phyloP scores from a whole-genome alignment of 2,329 filamentous ascomycete species.

The Fusarium anguioides region DNA sequence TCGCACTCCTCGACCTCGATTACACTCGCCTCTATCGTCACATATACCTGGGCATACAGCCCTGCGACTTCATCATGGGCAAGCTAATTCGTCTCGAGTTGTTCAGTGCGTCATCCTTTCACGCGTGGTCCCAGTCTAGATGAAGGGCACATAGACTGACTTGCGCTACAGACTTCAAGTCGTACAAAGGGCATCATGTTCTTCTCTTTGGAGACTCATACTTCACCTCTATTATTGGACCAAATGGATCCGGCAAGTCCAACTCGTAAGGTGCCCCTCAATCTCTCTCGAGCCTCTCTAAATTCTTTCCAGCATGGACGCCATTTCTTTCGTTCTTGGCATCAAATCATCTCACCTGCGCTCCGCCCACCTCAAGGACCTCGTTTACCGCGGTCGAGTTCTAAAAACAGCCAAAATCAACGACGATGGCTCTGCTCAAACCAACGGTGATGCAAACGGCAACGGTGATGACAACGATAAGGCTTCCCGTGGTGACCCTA shows the following conservation, averaged over 20 bases:
- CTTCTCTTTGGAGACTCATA: constrained; percentile 97
- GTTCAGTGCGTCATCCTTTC: constrained; percentile 73
- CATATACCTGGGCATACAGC: constrained; percentile 27
- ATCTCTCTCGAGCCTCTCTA: not conserved
- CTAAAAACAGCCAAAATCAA: constrained; percentile 93
- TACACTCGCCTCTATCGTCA: constrained; percentile 4
- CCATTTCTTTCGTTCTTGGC: constrained; percentile 97
- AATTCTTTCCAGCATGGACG: constrained; percentile 80
- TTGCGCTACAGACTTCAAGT: constrained; percentile 85
- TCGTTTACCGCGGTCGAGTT: constrained; percentile 95
- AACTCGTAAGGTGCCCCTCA: constrained; percentile 77
- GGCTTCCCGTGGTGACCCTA: constrained; percentile 82
- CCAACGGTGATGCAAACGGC: constrained; percentile 72
- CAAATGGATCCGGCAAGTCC: constrained; percentile 99
- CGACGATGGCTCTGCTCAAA: constrained; percentile 81
- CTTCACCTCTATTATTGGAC: constrained; percentile 98
- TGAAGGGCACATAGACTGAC: constrained; percentile 27
- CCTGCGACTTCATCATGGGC: constrained; percentile 74
- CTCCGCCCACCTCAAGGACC: constrained; percentile 90
- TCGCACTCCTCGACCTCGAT: constrained; percentile 13
- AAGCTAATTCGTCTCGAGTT: constrained; percentile 96
- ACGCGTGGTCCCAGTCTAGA: not conserved
- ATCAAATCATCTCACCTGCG: constrained; percentile 99
- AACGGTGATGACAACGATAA: constrained; percentile 70
- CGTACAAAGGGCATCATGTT: constrained; percentile 96